Conservation (phyloP, 176 grass and related monocot species). For the Zea luxurians region DNA sequence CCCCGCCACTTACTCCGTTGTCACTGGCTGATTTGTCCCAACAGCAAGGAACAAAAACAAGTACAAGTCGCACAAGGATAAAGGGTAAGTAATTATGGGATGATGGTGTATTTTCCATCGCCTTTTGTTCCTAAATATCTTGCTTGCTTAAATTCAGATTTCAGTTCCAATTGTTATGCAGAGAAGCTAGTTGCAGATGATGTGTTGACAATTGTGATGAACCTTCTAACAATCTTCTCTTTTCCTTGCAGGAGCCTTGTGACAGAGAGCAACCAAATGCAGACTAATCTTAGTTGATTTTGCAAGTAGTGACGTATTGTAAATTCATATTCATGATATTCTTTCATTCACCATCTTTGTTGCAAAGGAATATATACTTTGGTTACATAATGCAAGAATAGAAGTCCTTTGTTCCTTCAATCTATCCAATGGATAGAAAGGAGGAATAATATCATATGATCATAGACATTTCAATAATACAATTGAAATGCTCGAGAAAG, state of each 20-base stretch:
- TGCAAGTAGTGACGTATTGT: conserved; percentile 35
- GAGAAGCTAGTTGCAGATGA: background rate
- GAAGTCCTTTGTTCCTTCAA: too few relatives aligned
- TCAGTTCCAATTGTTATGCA: background rate
- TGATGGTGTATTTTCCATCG: background rate
- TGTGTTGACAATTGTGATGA: background rate
- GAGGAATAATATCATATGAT: too few relatives aligned
- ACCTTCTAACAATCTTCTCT: conserved; percentile 16
- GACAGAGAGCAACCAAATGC: conserved; percentile 6
- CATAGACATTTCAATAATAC: too few relatives aligned
- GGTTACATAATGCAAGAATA: conserved; percentile 30
- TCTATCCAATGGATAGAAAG: too few relatives aligned
- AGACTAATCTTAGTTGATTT: conserved; percentile 29
- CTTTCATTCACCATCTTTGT: conserved; percentile 21
- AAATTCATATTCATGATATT: conserved; percentile 37
- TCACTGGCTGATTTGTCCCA: conserved; percentile 39
- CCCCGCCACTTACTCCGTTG: conserved; percentile 45
- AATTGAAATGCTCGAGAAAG: too few relatives aligned
- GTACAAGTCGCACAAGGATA: conserved; percentile 25
- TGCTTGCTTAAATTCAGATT: conserved; percentile 15
- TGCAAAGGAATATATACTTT: conserved; percentile 21
- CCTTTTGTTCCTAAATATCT: background rate
- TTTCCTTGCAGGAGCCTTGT: conserved; percentile 35
- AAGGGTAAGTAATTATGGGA: conserved; percentile 44
- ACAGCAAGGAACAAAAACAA: conserved; percentile 42